Percentiles rank a stretch among this genome's conserved stretches.
These are phyloP conservation scores for Pichia sp. DNA, from an alignment of 1,139 yeast genomes.

Conservation along the genomic window DNA sequence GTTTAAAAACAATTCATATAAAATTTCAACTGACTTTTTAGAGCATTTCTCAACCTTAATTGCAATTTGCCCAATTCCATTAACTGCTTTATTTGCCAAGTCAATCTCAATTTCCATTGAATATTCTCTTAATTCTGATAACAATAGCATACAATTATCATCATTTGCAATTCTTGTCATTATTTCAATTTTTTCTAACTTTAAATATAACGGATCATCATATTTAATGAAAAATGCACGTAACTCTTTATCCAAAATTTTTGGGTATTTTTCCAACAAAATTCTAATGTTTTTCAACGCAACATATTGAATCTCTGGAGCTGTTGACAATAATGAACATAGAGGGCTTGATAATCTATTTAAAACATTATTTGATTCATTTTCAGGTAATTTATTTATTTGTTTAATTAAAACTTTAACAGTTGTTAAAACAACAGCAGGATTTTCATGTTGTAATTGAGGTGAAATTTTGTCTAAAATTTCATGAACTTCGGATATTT, in stretches of 20 bases:
- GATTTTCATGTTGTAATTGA: slow-evolving; percentile 95
- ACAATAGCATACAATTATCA: slow-evolving; percentile 58
- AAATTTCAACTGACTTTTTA: slow-evolving; percentile 66
- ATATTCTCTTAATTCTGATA: slow-evolving; percentile 86
- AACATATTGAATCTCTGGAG: slow-evolving; percentile 94
- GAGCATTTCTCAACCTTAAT: slow-evolving; percentile 62
- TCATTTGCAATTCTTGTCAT: slow-evolving; percentile 77
- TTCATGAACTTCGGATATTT: slow-evolving; percentile 66
- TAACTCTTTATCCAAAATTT: slow-evolving; percentile 68
- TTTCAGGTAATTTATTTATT: slow-evolving; percentile 44
- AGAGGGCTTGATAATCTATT: slow-evolving; percentile 86
- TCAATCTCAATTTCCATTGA: slow-evolving; percentile 93
- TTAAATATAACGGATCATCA: slow-evolving; percentile 89
- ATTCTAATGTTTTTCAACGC: slow-evolving; percentile 89
- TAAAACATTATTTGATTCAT: slow-evolving; percentile 42
- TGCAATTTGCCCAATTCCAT: slow-evolving; percentile 85
- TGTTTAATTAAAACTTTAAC: slow-evolving; percentile 78
- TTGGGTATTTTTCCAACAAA: slow-evolving; percentile 83
- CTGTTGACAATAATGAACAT: slow-evolving; percentile 78
- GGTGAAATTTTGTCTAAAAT: slow-evolving; percentile 90
- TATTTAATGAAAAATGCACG: slow-evolving; percentile 90
- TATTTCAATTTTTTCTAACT: slow-evolving; percentile 87
- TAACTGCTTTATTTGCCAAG: slow-evolving; percentile 74
- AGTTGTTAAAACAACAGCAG: slow-evolving; percentile 86
- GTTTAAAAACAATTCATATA: slow-evolving; percentile 69